Evolutionary conservation across 805 yeast species (phyloP).

Genomic region (Pichia kluyveri): DNA sequence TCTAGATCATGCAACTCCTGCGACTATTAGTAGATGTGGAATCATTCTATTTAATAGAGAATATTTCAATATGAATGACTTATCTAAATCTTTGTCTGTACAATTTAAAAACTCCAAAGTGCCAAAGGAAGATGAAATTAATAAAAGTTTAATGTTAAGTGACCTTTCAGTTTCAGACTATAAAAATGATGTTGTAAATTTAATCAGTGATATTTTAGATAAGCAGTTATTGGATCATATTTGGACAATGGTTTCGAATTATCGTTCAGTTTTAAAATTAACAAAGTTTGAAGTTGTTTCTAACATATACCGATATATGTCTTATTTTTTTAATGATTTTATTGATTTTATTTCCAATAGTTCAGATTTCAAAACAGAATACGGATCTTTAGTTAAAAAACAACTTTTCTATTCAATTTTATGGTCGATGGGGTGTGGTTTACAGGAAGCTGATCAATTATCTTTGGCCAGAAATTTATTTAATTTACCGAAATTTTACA

Average conservation of each 20-base stretch:
- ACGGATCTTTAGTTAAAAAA: too few relatives aligned
- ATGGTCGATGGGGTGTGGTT: slow-evolving; percentile 23
- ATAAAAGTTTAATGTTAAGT: neutral
- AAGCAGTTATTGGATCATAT: slow-evolving; percentile 14
- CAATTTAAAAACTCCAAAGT: slow-evolving; percentile 9
- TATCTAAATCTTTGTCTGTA: slow-evolving; percentile 8
- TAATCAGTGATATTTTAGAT: slow-evolving; percentile 8
- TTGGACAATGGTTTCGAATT: slow-evolving; percentile 2
- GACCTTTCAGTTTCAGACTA: slow-evolving; percentile 2
- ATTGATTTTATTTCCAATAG: too few relatives aligned
- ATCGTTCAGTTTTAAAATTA: neutral
- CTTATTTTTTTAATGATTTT: too few relatives aligned
- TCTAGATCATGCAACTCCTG: slow-evolving; percentile 67
- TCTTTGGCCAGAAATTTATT: slow-evolving; percentile 27
- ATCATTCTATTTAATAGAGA: slow-evolving; percentile 60
- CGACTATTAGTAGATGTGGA: slow-evolving; percentile 90
- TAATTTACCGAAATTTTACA: slow-evolving; percentile 14
- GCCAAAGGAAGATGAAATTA: slow-evolving; percentile 10
- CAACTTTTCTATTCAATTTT: neutral
- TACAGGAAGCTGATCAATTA: slow-evolving; percentile 29
- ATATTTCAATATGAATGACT: slow-evolving; percentile 6
- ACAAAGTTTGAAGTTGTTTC: neutral
- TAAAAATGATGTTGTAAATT: neutral
- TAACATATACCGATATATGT: neutral
- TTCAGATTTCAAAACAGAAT: too few relatives aligned